Evolutionary conservation across 2,329 filamentous ascomycete genomes (phyloP).

Genomic region (Zymoseptoria passerinii): DNA sequence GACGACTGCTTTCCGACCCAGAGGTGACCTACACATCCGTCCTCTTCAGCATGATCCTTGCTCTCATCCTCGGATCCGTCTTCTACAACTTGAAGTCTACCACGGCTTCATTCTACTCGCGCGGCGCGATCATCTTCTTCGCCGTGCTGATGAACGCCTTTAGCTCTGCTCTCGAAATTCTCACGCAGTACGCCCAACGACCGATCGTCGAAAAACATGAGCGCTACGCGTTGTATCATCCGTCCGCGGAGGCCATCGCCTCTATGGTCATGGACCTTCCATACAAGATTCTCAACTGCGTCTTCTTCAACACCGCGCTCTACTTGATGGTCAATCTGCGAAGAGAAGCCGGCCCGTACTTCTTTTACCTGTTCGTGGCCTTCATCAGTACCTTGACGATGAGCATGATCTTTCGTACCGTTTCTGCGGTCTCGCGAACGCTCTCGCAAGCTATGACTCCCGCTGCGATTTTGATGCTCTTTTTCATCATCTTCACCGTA

Average conservation of each 20-base stretch:
- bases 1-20: slow-evolving; percentile 67
- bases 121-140: slow-evolving; percentile 78
- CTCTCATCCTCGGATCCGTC: slow-evolving; percentile 69
- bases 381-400: slow-evolving; percentile 67
- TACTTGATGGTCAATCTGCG: slow-evolving; percentile 85
- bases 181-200: slow-evolving; percentile 79
- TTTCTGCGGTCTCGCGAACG: slow-evolving; percentile 67
- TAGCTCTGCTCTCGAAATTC: slow-evolving; percentile 69
- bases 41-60: slow-evolving; percentile 65
- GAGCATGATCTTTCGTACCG: slow-evolving; percentile 79
- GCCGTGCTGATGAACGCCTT: slow-evolving; percentile 82
- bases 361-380: slow-evolving; percentile 73
- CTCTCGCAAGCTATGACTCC: slow-evolving; percentile 50
- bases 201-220: slow-evolving; percentile 87
- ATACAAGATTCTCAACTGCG: slow-evolving; percentile 65
- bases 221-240: slow-evolving; percentile 82
- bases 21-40: slow-evolving; percentile 61
- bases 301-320: slow-evolving; percentile 69
- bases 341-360: slow-evolving; percentile 66
- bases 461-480: slow-evolving; percentile 52
- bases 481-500: slow-evolving; percentile 55
- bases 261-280: slow-evolving; percentile 83
- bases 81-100: slow-evolving; percentile 65
- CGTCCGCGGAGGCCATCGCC: slow-evolving; percentile 76
- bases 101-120: slow-evolving; percentile 68